Evolutionary conservation across 805 yeast species (phyloP).

Genomic region (Sugiyamaella floridensis): DNA sequence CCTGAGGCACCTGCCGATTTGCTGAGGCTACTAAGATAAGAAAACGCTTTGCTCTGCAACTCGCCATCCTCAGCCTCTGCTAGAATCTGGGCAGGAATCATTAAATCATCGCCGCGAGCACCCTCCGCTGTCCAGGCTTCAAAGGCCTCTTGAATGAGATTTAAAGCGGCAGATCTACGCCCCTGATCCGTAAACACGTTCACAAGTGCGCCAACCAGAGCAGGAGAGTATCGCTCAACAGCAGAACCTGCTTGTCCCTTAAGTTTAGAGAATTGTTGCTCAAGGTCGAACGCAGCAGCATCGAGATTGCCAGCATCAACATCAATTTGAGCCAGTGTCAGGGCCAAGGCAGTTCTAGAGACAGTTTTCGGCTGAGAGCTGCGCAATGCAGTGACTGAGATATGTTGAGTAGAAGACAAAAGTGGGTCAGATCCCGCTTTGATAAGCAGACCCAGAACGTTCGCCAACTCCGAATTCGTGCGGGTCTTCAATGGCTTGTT

Average conservation of each 20-base stretch:
- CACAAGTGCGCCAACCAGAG: constrained; percentile 44
- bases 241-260: background rate
- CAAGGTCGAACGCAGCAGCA: constrained; percentile 25
- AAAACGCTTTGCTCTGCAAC: constrained; percentile 24
- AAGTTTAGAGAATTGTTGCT: constrained; percentile 7
- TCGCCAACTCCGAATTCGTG: background rate
- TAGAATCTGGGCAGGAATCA: constrained; percentile 34
- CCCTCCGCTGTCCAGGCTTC: constrained; percentile 20
- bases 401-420: background rate
- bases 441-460: background rate
- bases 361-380: background rate
- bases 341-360: background rate
- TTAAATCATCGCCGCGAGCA: constrained; percentile 1
- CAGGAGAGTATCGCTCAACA: constrained; percentile 32
- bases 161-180: constrained; percentile 30
- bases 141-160: constrained; percentile 31
- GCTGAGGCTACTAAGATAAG: constrained; percentile 24
- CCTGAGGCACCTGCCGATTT: constrained; percentile 4
- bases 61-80: constrained; percentile 31
- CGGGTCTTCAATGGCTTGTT: background rate
- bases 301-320: constrained; percentile 19
- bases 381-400: background rate
- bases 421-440: background rate
- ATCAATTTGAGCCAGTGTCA: constrained; percentile 27
- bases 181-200: constrained; percentile 44